Conservation (phyloP, 176 grass and related monocot genomes). For the Zoysia japonica region DNA sequence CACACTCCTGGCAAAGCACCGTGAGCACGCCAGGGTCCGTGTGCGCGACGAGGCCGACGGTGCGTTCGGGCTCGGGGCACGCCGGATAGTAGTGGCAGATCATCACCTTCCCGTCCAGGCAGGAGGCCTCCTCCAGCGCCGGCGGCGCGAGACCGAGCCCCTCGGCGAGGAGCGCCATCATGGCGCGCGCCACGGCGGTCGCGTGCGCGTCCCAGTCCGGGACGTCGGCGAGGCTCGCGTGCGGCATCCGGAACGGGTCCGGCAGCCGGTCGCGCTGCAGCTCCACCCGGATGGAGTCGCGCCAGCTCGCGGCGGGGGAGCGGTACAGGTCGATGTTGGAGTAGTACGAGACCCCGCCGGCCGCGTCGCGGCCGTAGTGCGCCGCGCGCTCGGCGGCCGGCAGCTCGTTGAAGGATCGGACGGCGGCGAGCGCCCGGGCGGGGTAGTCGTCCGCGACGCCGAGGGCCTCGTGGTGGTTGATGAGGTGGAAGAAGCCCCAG, state of each 20-base stretch:
- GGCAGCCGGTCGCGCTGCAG: conserved; percentile 34
- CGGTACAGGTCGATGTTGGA: conserved; percentile 73
- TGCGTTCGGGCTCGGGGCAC: conserved; percentile 78
- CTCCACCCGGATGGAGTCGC: conserved; percentile 63
- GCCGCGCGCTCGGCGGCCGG: conserved; percentile 53
- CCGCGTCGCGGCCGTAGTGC: conserved; percentile 57
- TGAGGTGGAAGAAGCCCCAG: conserved; percentile 86
- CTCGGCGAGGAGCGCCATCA: conserved; percentile 60
- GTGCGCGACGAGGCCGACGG: conserved; percentile 67
- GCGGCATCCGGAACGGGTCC: conserved; percentile 53
- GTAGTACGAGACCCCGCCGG: conserved; percentile 57
- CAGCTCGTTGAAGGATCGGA: conserved; percentile 76
- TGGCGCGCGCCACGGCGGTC: conserved; percentile 29
- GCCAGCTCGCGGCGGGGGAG: conserved; percentile 75
- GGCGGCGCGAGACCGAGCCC: conserved; percentile 44
- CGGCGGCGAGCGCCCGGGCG: conserved; percentile 44
- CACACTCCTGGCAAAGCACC: conserved; percentile 58
- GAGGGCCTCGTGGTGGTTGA: conserved; percentile 57
- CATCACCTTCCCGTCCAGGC: conserved; percentile 58
- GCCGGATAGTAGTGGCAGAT: conserved; percentile 87
- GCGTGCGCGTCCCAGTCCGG: conserved; percentile 61
- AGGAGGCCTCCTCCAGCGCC: conserved; percentile 47
- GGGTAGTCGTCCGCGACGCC: conserved; percentile 44
- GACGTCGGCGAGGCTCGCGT: conserved; percentile 55
- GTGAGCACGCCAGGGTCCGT: conserved; percentile 73